These are phyloP conservation scores for Alternaria gaisen DNA, from an alignment of 2,329 filamentous ascomycete species.

Conservation along the genomic window DNA sequence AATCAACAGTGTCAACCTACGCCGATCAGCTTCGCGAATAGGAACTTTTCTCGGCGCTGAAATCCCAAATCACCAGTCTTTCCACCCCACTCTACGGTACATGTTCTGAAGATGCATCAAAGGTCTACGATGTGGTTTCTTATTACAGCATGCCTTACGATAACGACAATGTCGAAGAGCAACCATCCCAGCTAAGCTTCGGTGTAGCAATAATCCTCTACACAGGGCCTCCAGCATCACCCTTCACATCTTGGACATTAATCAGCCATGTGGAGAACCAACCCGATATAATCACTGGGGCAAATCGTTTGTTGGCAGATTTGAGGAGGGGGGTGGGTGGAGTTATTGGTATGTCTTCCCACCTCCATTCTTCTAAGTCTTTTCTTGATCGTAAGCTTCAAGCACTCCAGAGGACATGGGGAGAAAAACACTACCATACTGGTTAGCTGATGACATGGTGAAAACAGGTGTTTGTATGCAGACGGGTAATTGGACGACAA, in stretches of 20 bases:
- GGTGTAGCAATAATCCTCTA: slow-evolving; percentile 3
- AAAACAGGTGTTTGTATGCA: neutral
- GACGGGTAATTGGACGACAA: neutral
- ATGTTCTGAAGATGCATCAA: neutral
- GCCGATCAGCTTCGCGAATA: neutral
- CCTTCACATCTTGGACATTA: neutral
- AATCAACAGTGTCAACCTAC: neutral
- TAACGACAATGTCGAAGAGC: neutral
- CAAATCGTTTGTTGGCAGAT: neutral
- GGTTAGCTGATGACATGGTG: neutral
- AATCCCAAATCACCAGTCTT: neutral
- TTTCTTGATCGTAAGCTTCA: neutral
- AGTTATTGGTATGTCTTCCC: neutral
- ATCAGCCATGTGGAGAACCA: neutral
- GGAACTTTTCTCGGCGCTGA: neutral
- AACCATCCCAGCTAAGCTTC: neutral
- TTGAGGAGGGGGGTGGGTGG: neutral
- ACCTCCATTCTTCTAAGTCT: neutral
- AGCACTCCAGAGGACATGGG: neutral
- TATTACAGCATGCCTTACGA: neutral
- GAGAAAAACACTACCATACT: too few species aligned
- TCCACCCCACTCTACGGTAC: neutral
- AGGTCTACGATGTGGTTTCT: neutral
- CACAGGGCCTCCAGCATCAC: neutral
- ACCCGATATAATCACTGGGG: neutral